phyloP scores from a whole-genome alignment of 805 yeast species.

The Sugiyamaella boreocaroliniensis region DNA sequence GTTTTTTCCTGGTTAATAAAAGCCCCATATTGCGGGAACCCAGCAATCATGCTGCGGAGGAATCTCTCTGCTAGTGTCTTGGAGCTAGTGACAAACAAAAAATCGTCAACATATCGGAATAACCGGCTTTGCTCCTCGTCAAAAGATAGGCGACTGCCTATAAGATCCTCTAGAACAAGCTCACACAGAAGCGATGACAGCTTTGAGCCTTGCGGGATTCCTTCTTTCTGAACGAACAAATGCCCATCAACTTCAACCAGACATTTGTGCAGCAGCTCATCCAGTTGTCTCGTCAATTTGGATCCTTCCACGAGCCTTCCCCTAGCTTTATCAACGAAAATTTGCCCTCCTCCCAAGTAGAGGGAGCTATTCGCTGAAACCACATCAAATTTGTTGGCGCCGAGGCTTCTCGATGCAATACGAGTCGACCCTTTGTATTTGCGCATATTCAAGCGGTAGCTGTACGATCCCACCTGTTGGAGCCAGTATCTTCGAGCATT shows the following conservation, averaged over 20 bases:
- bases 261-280: constrained; percentile 49
- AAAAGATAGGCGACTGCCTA: constrained; percentile 32
- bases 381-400: not conserved
- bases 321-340: constrained; percentile 24
- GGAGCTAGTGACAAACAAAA: constrained; percentile 56
- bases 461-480: not conserved
- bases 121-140: constrained; percentile 34
- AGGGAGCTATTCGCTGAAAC: not conserved
- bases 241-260: constrained; percentile 31
- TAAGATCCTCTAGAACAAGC: constrained; percentile 57
- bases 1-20: constrained; percentile 38
- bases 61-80: constrained; percentile 29
- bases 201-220: constrained; percentile 81
- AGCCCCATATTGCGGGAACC: constrained; percentile 41
- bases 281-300: constrained; percentile 42
- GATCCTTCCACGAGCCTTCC: constrained; percentile 34
- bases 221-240: constrained; percentile 47
- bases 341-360: not conserved
- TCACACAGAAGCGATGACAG: constrained; percentile 72
- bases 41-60: constrained; percentile 28
- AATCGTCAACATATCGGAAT: constrained; percentile 78
- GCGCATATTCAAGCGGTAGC: not conserved
- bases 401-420: not conserved
- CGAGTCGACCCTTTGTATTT: not conserved
- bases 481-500: not conserved